Conservation (phyloP, 2,329 filamentous ascomycete species). For the Ustulina deusta region DNA sequence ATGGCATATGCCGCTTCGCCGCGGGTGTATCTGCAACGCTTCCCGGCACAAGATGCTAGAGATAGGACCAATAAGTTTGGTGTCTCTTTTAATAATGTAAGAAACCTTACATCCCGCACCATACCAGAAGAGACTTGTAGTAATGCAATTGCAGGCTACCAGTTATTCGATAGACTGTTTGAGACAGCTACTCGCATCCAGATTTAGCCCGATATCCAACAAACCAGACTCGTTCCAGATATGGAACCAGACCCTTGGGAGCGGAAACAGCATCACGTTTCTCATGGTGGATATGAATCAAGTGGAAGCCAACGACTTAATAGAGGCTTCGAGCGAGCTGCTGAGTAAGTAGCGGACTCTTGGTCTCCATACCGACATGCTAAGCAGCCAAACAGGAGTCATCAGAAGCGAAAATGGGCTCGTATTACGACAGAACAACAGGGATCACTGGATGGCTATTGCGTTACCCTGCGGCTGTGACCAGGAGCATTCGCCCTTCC, state of each 20-base stretch:
- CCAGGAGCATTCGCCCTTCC: slow-evolving; percentile 3
- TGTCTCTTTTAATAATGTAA: slow-evolving; percentile 24
- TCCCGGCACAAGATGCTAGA: neutral
- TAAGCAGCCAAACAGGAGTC: slow-evolving; percentile 3
- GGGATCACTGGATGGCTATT: neutral
- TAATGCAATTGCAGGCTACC: slow-evolving; percentile 4
- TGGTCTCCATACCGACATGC: neutral
- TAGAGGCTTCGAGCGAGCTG: neutral
- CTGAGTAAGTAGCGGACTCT: slow-evolving; percentile 3
- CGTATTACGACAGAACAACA: slow-evolving; percentile 11
- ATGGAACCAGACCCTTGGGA: neutral
- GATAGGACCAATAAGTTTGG: slow-evolving; percentile 22
- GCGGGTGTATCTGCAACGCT: neutral
- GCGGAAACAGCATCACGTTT: neutral
- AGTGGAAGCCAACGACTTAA: neutral
- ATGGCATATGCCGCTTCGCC: neutral
- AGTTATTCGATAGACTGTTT: neutral
- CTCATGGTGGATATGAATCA: slow-evolving; percentile 23
- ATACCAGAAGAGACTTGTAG: neutral
- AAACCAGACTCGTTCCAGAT: slow-evolving; percentile 17
- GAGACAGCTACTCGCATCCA: slow-evolving; percentile 4
- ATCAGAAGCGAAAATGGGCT: neutral
- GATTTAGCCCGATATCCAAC: slow-evolving; percentile 1
- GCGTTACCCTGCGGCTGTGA: slow-evolving; percentile 20
- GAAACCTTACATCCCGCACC: neutral